Evolutionary conservation across 768 basidiomycete species (phyloP).

Genomic region (Kwoniella europaea): DNA sequence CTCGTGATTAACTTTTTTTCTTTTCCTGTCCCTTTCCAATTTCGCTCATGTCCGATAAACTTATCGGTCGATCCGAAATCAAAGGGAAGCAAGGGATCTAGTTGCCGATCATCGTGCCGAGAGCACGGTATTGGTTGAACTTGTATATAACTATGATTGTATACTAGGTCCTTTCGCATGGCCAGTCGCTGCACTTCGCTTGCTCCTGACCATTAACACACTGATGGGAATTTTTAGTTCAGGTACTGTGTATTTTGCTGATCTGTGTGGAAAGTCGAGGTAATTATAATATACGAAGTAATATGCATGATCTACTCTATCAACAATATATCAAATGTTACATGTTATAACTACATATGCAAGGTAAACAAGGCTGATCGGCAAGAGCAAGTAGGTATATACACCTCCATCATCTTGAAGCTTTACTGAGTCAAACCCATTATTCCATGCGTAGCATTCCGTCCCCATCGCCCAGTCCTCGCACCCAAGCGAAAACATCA

Average conservation of each 20-base stretch:
- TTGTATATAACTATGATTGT: background rate
- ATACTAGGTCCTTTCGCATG: too few relatives aligned
- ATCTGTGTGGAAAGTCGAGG: too few relatives aligned
- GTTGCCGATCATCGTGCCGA: background rate
- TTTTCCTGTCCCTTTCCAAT: background rate
- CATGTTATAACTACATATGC: too few relatives aligned
- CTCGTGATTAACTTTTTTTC: constrained; percentile 9
- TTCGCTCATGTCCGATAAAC: constrained; percentile 3
- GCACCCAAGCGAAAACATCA: background rate
- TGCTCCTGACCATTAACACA: too few relatives aligned
- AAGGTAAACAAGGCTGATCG: too few relatives aligned
- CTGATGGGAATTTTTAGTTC: too few relatives aligned
- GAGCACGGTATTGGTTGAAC: background rate
- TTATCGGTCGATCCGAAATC: background rate
- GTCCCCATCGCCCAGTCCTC: too few relatives aligned
- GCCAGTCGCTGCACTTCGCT: too few relatives aligned
- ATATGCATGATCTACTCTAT: background rate
- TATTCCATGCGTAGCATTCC: background rate
- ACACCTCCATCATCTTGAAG: background rate
- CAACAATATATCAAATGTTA: background rate
- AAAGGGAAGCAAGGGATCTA: too few relatives aligned
- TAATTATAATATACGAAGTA: too few relatives aligned
- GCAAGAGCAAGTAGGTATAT: background rate
- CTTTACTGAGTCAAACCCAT: background rate
- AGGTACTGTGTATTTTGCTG: too few relatives aligned